Conservation (phyloP, 495 filamentous ascomycete genomes). For the Thermothielavioides terrestris region DNA sequence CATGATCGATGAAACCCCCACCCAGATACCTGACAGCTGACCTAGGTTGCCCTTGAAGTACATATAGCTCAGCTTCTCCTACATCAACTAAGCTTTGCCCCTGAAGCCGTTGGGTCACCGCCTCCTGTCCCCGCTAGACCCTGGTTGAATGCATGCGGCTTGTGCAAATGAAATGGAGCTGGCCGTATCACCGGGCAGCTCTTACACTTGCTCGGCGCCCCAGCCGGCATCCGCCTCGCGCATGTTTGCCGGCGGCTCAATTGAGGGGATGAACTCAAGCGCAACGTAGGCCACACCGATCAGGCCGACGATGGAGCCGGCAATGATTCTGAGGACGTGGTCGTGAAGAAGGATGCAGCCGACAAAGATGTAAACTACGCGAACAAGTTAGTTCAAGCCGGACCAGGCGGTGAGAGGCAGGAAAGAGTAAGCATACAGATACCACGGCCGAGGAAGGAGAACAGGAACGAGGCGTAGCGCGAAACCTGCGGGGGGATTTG, state of each 20-base stretch:
- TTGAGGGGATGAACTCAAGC: slow-evolving; percentile 88
- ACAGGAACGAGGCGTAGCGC: slow-evolving; percentile 93
- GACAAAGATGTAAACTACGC: slow-evolving; percentile 88
- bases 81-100: background rate
- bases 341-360: slow-evolving; percentile 72
- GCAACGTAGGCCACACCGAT: slow-evolving; percentile 71
- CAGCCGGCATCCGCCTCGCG: slow-evolving; percentile 79
- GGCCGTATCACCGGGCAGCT: background rate
- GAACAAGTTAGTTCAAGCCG: background rate
- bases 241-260: slow-evolving; percentile 98
- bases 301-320: slow-evolving; percentile 63
- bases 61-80: background rate
- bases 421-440: slow-evolving; percentile 59
- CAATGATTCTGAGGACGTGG: slow-evolving; percentile 47
- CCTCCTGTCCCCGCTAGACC: too few species aligned
- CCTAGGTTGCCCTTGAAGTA: background rate
- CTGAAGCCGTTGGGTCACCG: background rate
- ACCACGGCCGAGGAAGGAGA: slow-evolving; percentile 92
- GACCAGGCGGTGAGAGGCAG: background rate
- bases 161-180: background rate
- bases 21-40: background rate
- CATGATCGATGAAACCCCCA: background rate
- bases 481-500: slow-evolving; percentile 89
- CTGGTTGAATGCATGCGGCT: too few species aligned
- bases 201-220: slow-evolving; percentile 85